phyloP scores from a whole-genome alignment of 768 basidiomycete genomes.

The Mycena venus region DNA sequence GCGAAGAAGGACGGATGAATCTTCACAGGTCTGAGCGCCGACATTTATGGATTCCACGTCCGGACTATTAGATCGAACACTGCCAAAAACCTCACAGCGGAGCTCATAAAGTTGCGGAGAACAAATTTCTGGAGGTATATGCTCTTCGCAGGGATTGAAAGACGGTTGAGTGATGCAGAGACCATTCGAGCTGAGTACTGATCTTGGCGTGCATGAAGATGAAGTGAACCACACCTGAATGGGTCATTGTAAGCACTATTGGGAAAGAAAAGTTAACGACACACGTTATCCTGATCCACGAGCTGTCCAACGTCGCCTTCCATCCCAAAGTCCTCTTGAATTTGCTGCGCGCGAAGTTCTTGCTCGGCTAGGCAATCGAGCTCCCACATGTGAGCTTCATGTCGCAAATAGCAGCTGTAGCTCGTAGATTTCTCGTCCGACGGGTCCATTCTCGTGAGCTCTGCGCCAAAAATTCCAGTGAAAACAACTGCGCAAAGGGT shows the following conservation, averaged over 20 bases:
- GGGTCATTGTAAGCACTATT: neutral
- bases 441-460: neutral
- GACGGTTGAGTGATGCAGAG: too few species aligned
- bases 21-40: neutral
- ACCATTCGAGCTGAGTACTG: too few species aligned
- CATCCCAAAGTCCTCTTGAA: conserved; percentile 5
- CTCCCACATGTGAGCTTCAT: conserved; percentile 10
- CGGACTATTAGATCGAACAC: neutral
- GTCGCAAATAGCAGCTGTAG: neutral
- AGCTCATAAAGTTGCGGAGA: too few species aligned
- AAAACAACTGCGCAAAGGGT: neutral
- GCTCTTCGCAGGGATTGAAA: too few species aligned
- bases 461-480: neutral
- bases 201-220: too few species aligned
- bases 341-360: conserved; percentile 1
- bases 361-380: neutral
- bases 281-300: neutral
- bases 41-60: neutral
- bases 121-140: neutral
- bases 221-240: neutral
- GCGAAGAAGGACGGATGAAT: neutral
- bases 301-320: conserved; percentile 2
- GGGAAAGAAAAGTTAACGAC: neutral
- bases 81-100: too few species aligned
- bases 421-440: neutral